phyloP scores from a whole-genome alignment of 768 basidiomycete species.

The Leccinum obscurum region DNA sequence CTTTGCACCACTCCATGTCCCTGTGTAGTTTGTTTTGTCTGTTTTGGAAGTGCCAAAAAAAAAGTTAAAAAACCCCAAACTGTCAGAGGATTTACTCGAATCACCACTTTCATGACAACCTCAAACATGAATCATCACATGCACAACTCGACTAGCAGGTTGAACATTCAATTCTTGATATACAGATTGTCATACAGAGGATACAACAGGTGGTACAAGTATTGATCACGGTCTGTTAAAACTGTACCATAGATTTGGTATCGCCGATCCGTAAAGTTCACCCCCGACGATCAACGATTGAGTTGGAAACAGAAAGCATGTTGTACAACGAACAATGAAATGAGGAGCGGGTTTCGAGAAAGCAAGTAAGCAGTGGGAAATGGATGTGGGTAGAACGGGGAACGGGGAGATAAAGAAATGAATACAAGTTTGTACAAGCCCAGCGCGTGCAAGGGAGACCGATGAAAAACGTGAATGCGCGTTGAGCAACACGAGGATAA shows the following conservation, averaged over 20 bases:
- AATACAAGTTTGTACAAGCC: conserved; percentile 9
- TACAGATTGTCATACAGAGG: conserved; percentile 1
- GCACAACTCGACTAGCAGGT: neutral
- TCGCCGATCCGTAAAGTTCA: conserved; percentile 2
- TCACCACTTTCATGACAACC: neutral
- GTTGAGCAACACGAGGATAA: neutral
- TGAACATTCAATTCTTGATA: conserved; percentile 13
- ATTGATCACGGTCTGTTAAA: neutral
- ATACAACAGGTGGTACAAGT: conserved; percentile 16
- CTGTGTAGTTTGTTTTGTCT: conserved; percentile 9
- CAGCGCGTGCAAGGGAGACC: neutral
- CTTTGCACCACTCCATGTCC: neutral
- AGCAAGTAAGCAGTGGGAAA: neutral
- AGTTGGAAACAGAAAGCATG: neutral
- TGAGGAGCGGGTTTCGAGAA: neutral
- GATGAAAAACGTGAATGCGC: conserved; percentile 4
- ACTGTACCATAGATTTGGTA: conserved; percentile 21
- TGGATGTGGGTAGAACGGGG: neutral
- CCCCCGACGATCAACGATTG: conserved; percentile 16
- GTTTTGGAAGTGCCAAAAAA: conserved; percentile 9
- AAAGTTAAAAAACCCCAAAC: conserved; percentile 7
- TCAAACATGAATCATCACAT: neutral
- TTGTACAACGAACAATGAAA: conserved; percentile 19
- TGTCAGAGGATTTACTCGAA: neutral
- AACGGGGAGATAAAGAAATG: neutral